Evolutionary conservation across 257 asterid species (phyloP).

Genomic region (Gynochthodes officinalis): DNA sequence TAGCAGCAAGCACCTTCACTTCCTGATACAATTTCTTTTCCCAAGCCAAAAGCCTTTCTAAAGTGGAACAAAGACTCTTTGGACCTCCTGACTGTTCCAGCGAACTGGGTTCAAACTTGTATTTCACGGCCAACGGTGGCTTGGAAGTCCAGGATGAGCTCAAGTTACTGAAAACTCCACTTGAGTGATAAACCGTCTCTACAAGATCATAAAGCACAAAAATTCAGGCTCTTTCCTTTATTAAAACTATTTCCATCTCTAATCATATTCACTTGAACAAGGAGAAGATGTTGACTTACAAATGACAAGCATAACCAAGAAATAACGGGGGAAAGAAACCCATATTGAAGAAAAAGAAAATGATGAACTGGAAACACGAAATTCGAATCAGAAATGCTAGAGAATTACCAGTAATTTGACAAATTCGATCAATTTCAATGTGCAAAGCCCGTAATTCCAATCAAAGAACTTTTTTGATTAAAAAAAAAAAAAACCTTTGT

Average conservation of each 20-base stretch:
- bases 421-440: background rate
- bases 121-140: conserved; percentile 93
- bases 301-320: background rate
- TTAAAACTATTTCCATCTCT: background rate
- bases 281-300: too few relatives aligned
- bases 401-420: background rate
- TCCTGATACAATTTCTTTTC: conserved; percentile 91
- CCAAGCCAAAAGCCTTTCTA: conserved; percentile 97
- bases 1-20: conserved; percentile 82
- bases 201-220: conserved; percentile 25
- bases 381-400: background rate
- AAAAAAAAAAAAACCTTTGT: too few relatives aligned
- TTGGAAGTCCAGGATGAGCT: conserved; percentile 96
- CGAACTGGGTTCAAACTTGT: conserved; percentile 66
- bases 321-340: background rate
- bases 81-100: conserved; percentile 58
- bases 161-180: conserved; percentile 87
- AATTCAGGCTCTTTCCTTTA: background rate
- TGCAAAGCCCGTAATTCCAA: background rate
- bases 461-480: conserved; percentile 25
- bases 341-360: background rate
- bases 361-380: background rate
- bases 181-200: conserved; percentile 96
- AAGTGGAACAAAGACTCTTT: conserved; percentile 79
- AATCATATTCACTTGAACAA: background rate